Evolutionary conservation across 345 rosid species (phyloP), one percentile per base, ranked within the genome.

Genomic region (Gynandropsis gynandra): DNA sequence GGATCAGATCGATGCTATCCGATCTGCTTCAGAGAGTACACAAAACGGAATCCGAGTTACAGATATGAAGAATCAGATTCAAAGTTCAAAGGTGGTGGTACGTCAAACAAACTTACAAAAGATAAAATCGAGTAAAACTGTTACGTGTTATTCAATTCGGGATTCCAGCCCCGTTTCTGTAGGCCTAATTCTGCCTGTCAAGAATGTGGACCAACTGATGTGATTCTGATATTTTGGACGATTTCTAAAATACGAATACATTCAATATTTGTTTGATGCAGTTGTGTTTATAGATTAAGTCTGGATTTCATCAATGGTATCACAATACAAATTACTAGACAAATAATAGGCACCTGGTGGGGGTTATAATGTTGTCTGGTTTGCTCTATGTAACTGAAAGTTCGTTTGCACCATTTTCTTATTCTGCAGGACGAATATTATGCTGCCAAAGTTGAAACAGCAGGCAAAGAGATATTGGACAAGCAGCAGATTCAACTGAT

Each of bases 401-500:
- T 47, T 53, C 50, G 41, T 48, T 47, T 34, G 50, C 44, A 5
- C 16, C 55, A 33, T 10, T 46, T 56, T 42, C 14, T 61, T 18
- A 9, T 66, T 61, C 20, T 43, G 31, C 69, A 78, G 84, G 78
- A 56, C 42, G 78, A 63, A 61, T 63, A 34, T 52, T 72, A 54
- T 68, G 76, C 58, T 29, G 53, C 54, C 17, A 63, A 58, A 66
- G 75, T 69, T 27, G 34, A 64, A 45, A 47, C 40, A 29, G 81
- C 62, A 1, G 67, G 80, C 16, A 65, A 57, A 50, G 80, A 78
- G 56, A 67, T 76, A 10, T 45, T 56, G 37, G 65, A 74, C 56
- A 78, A 70, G 54, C 78, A 78, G 41, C 63, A 74, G 50, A 64
- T 41, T 37, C 74, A 70, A 60, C 19, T 78, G 12, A 38, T 68